These are phyloP conservation scores for Geoglossum cookeanum DNA, from an alignment of 2,329 filamentous ascomycete genomes.

Conservation along the genomic window DNA sequence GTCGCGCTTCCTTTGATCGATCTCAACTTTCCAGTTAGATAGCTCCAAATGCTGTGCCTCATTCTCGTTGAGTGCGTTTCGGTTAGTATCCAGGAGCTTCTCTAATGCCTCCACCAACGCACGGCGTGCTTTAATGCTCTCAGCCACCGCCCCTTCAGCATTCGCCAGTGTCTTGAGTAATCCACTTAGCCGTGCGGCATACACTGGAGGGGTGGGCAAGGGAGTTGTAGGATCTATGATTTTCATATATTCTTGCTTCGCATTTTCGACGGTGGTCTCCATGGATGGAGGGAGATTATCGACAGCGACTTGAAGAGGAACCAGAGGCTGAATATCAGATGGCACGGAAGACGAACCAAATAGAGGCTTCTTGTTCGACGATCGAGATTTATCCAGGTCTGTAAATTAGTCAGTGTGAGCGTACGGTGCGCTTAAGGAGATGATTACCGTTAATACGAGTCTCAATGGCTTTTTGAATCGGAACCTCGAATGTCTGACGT, in stretches of 20 bases:
- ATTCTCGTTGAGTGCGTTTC: constrained; percentile 48
- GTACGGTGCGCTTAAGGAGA: neutral
- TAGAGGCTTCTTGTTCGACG: constrained; percentile 31
- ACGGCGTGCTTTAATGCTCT: constrained; percentile 71
- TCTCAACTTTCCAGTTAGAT: constrained; percentile 44
- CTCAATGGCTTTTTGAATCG: constrained; percentile 68
- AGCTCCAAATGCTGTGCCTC: constrained; percentile 46
- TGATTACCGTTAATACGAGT: constrained; percentile 53
- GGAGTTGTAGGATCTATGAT: constrained; percentile 50
- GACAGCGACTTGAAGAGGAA: constrained; percentile 52
- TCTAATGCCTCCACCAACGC: constrained; percentile 64
- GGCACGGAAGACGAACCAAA: constrained; percentile 48
- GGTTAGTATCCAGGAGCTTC: constrained; percentile 59
- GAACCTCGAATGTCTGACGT: constrained; percentile 61
- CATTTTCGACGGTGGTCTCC: constrained; percentile 46
- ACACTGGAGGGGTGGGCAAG: constrained; percentile 67
- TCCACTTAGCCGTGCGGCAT: constrained; percentile 73
- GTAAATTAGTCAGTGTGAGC: constrained; percentile 19
- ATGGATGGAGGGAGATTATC: constrained; percentile 52
- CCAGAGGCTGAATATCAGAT: constrained; percentile 56
- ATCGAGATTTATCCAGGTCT: constrained; percentile 37
- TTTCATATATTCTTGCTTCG: constrained; percentile 69
- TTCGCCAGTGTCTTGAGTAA: constrained; percentile 77
- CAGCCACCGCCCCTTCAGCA: constrained; percentile 74
- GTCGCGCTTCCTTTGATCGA: constrained; percentile 67